Evolutionary conservation across 2,329 filamentous ascomycete genomes (phyloP), one percentile per base, ranked within the genome.

Genomic region (Apiospora saccharicola): DNA sequence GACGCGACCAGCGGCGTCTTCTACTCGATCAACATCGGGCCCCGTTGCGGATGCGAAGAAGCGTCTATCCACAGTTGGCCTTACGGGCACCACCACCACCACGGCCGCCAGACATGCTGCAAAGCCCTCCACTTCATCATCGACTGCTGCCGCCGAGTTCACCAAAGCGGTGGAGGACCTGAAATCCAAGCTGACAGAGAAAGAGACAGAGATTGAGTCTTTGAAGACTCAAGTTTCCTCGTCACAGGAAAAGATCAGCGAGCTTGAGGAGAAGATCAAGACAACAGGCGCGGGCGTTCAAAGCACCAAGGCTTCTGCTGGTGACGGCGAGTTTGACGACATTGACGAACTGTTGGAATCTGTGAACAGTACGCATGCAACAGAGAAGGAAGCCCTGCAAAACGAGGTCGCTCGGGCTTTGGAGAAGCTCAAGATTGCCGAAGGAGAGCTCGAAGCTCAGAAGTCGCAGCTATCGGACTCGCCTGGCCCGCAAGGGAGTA

Each of bases 121-220:
- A n/a, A 84, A 85, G 37, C 78, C 84, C 7, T 86, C 82, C 53
- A 78, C 79, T n/a, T 80, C 78, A n/a, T 77, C 83, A 22, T 77
- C 83, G 22, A 77, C 81, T 24, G 81, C 82, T 57, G 80, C 84
- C 46, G 83, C 85, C 30, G 79, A 83, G 22, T 83, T 85, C 10
- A 79, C 85, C 26, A 91, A 89, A 81, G 89, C 90, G 76, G 82
- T 89, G 4, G 90, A 91, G 69, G 86, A 89, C 67, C 83, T 92
- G 61, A 91, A 90, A 82, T 80, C 84, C 10, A 90, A 91, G 80
- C 83, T 92, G 30, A 83, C 85, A 5, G 85, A 88, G 44, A 90
- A 88, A 74, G 89, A 91, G 77, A 80, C 85, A 8, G 88, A 90
- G 77, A 87, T 91, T 13, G 85, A 87, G 71, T 81, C 86, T 16